Percentiles rank a stretch among this genome's conserved stretches.
phyloP scores from a whole-genome alignment of 2,329 filamentous ascomycete species.

The Botrytis galanthina region DNA sequence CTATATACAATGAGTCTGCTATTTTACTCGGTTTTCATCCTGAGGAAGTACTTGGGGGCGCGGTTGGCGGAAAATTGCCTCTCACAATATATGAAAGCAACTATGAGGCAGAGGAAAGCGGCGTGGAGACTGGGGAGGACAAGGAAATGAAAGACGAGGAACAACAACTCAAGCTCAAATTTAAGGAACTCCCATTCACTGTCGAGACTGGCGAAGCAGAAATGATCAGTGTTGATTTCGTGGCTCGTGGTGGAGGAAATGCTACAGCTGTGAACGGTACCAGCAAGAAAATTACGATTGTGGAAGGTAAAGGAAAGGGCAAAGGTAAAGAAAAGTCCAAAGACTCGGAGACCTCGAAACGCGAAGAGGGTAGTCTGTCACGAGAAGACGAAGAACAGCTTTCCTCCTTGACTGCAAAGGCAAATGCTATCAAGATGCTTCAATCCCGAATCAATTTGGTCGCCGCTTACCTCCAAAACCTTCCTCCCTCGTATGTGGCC shows the following conservation, averaged over 20 bases:
- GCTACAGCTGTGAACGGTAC: constrained; percentile 58
- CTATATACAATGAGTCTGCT: constrained; percentile 75
- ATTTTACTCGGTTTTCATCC: constrained; percentile 87
- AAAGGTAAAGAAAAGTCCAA: constrained; percentile 35
- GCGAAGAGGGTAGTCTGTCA: constrained; percentile 54
- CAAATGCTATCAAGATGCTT: constrained; percentile 92
- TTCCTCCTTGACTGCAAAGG: constrained; percentile 73
- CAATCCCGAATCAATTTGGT: constrained; percentile 72
- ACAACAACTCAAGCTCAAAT: constrained; percentile 61
- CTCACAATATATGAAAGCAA: constrained; percentile 88
- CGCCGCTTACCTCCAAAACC: constrained; percentile 70
- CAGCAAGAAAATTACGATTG: constrained; percentile 32
- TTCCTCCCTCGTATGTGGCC: constrained; percentile 64
- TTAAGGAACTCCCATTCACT: constrained; percentile 79
- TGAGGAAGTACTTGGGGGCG: constrained; percentile 50
- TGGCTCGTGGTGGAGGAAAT: constrained; percentile 80
- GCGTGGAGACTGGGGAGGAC: constrained; percentile 56
- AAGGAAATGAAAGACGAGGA: constrained; percentile 70
- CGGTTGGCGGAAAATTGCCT: constrained; percentile 76
- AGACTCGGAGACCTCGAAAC: constrained; percentile 34
- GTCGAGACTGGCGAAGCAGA: constrained; percentile 94
- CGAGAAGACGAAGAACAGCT: constrained; percentile 61
- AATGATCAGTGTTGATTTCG: constrained; percentile 95
- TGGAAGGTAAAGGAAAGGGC: constrained; percentile 39
- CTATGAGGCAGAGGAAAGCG: constrained; percentile 64